Evolutionary conservation across 2,329 filamentous ascomycete genomes (phyloP).

Genomic region (Neoarthrinium moseri): DNA sequence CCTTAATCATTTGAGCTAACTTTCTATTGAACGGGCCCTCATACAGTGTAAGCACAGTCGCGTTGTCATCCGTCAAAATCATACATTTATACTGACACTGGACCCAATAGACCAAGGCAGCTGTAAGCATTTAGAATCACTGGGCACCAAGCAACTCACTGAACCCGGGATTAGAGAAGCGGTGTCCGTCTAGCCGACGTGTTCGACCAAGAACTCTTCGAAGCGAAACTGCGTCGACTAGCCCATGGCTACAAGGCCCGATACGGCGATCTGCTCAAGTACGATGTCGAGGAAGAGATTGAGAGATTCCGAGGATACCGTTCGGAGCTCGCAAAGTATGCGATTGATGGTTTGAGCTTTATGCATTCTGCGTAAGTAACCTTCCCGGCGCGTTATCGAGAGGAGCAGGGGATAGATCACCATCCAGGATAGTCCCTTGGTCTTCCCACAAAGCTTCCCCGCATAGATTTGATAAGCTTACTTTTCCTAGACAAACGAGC

Average conservation of each 20-base stretch:
- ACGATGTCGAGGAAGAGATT: slow-evolving; percentile 71
- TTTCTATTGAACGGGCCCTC: too few species aligned
- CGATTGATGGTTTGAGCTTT: slow-evolving; percentile 65
- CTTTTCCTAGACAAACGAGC: too few species aligned
- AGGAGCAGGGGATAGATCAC: slow-evolving; percentile 41
- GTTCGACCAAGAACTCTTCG: slow-evolving; percentile 65
- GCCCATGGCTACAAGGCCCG: slow-evolving; percentile 61
- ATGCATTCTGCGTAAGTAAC: slow-evolving; percentile 58
- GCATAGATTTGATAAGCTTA: too few species aligned
- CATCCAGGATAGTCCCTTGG: too few species aligned
- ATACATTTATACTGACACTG: too few species aligned
- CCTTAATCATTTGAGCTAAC: too few species aligned
- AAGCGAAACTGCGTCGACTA: slow-evolving; percentile 62
- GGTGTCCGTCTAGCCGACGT: slow-evolving; percentile 67
- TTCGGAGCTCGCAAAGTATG: slow-evolving; percentile 55
- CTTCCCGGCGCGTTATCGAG: slow-evolving; percentile 60
- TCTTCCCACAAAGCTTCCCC: too few species aligned
- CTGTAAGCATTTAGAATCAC: slow-evolving; percentile 21
- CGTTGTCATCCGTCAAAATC: too few species aligned
- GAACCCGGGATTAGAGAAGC: slow-evolving; percentile 40
- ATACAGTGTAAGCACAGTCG: too few species aligned
- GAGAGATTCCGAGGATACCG: slow-evolving; percentile 55
- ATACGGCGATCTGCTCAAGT: slow-evolving; percentile 54
- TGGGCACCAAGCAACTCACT: not conserved
- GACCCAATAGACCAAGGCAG: slow-evolving; percentile 52